phyloP scores from a whole-genome alignment of 75 land plant species.

The Ceratopteris richardii region DNA sequence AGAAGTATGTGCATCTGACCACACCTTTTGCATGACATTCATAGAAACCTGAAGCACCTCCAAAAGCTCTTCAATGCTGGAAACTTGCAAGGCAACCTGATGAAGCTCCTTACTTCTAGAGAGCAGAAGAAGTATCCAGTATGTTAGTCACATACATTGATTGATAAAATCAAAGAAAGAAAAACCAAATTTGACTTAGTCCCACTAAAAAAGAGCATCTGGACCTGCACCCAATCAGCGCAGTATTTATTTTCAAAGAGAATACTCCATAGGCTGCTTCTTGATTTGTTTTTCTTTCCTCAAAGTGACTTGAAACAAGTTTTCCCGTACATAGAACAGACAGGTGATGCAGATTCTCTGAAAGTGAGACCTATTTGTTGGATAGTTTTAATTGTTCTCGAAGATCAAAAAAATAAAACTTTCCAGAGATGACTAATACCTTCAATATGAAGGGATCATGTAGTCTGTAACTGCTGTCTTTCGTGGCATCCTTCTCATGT shows the following conservation, averaged over 20 bases:
- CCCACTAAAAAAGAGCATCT: not conserved
- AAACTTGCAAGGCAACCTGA: slow-evolving; percentile 93
- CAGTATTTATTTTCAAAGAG: slow-evolving; percentile 55
- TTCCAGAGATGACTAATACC: slow-evolving; percentile 15
- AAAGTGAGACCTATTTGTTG: slow-evolving; percentile 61
- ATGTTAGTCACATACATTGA: not conserved
- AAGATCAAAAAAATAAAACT: not conserved
- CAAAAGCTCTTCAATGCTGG: slow-evolving; percentile 76
- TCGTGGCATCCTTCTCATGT: slow-evolving; percentile 8
- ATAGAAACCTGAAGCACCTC: slow-evolving; percentile 62
- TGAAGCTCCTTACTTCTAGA: slow-evolving; percentile 84
- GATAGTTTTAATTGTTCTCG: not conserved
- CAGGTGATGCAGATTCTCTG: slow-evolving; percentile 67
- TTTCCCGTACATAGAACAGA: slow-evolving; percentile 49
- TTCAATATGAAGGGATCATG: slow-evolving; percentile 42
- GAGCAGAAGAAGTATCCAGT: slow-evolving; percentile 3
- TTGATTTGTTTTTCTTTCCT: not conserved
- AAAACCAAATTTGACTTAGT: too few relatives aligned
- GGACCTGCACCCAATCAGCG: slow-evolving; percentile 73
- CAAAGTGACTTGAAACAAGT: slow-evolving; percentile 13
- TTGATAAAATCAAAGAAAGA: not conserved
- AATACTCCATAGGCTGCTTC: slow-evolving; percentile 36
- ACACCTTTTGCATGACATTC: slow-evolving; percentile 77
- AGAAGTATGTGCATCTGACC: slow-evolving; percentile 69
- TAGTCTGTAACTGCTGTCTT: slow-evolving; percentile 20